Percentiles rank a stretch among this genome's conserved stretches.
These are phyloP conservation scores for Sugiyamaella japonica DNA, from an alignment of 1,139 yeast genomes.

Conservation along the genomic window DNA sequence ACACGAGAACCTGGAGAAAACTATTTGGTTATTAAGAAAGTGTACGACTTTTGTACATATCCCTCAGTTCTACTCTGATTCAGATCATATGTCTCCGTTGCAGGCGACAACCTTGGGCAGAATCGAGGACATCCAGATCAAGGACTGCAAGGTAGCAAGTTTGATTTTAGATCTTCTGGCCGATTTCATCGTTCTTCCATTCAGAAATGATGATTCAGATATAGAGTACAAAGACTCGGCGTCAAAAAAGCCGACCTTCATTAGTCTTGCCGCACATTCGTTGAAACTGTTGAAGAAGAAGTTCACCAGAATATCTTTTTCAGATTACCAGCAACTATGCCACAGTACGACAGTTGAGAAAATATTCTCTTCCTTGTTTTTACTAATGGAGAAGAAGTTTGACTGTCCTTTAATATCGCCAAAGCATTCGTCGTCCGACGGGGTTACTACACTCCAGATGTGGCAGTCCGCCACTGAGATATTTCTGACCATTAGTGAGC, in stretches of 20 bases:
- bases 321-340: constrained; percentile 44
- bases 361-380: constrained; percentile 24
- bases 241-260: constrained; percentile 61
- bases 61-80: constrained; percentile 38
- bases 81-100: constrained; percentile 38
- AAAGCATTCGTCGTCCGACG: constrained; percentile 12
- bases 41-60: constrained; percentile 33
- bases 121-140: constrained; percentile 26
- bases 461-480: constrained; percentile 38
- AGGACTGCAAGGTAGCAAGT: constrained; percentile 17
- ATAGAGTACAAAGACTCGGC: constrained; percentile 21
- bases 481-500: constrained; percentile 27
- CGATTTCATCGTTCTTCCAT: constrained; percentile 30
- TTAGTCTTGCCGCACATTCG: constrained; percentile 58
- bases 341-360: constrained; percentile 50
- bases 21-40: constrained; percentile 27
- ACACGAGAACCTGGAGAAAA: constrained; percentile 23
- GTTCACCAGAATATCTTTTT: constrained; percentile 32
- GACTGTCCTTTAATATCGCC: constrained; percentile 25
- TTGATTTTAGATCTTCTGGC: constrained; percentile 27
- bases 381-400: constrained; percentile 31
- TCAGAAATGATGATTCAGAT: constrained; percentile 39
- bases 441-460: constrained; percentile 29
- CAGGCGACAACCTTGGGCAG: constrained; percentile 36
- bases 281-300: constrained; percentile 46